Conservation (phyloP, 2,329 filamentous ascomycete species). For the Aspergillus sp. region DNA sequence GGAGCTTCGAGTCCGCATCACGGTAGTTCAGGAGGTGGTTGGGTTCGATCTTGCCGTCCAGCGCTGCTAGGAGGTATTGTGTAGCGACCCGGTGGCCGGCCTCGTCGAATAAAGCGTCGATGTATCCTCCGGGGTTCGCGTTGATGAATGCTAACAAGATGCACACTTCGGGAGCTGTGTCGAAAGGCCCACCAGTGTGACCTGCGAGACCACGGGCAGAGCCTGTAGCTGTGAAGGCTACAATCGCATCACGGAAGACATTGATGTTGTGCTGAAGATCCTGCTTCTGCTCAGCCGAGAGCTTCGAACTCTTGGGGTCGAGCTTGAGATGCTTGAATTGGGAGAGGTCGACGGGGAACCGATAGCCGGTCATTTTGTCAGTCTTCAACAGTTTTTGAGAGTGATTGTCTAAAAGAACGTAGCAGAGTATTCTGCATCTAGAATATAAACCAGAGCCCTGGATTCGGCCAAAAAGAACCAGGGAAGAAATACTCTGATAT, state of each 20-base stretch:
- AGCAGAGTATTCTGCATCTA: background rate
- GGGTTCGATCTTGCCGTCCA: conserved; percentile 31
- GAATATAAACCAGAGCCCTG: background rate
- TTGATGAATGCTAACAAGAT: conserved; percentile 33
- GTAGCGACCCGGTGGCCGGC: conserved; percentile 37
- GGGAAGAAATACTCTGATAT: background rate
- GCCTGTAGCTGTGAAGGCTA: conserved; percentile 35
- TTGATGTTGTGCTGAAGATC: conserved; percentile 34
- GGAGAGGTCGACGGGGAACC: conserved; percentile 26
- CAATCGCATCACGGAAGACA: conserved; percentile 33
- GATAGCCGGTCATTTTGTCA: background rate
- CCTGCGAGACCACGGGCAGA: conserved; percentile 32
- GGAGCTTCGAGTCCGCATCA: conserved; percentile 34
- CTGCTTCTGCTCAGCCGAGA: conserved; percentile 29
- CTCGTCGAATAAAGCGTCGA: conserved; percentile 33
- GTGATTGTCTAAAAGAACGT: background rate
- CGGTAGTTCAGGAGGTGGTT: conserved; percentile 38
- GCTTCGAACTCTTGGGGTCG: conserved; percentile 27
- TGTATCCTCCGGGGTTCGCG: conserved; percentile 24
- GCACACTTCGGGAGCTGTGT: conserved; percentile 36
- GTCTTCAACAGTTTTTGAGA: background rate
- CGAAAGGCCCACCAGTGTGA: conserved; percentile 36
- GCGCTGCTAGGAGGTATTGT: conserved; percentile 32
- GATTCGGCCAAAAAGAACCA: background rate
- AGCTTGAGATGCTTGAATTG: conserved; percentile 31